Base-by-base conservation (phyloP, 2,329 filamentous ascomycete species). In the Ophiostoma ulmi region DNA sequence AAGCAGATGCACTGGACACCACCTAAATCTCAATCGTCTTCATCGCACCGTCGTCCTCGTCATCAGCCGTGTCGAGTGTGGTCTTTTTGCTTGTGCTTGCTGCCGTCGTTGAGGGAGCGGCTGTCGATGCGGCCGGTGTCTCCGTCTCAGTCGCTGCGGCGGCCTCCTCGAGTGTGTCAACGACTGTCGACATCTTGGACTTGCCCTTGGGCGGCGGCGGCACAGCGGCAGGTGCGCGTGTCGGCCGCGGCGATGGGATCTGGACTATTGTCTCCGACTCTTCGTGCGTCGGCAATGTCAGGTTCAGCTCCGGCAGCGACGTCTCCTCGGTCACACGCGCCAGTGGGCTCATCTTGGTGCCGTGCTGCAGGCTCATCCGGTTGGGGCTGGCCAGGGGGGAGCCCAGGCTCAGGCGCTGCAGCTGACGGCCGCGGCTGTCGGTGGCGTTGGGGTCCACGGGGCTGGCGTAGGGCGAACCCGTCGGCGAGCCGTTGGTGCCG, bases 301-400 rank as follows among this genome's bases (percentile, higher is more conserved):
- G 69, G 67, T 75, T 71, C 35, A 75, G 72, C 67, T 82, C 80
- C 3, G 81, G 80, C 65, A 81, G 78, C 36, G 79, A 75, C 11
- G 79, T 76, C 78, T 94, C 92, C 79, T 94, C 92, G 0, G 90
- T 87, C 17, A 94, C 91, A 73, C 90, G 85, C 68, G 90, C 90
- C 71, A 94, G 81, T 20, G 91, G 91, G 75, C 89, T 92, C 17
- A 89, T 85, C 76, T 93, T 89, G 74, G 87, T 86, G 73, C 87
- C 86, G 73, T 86, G 88, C 14, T 26, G 44, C 67, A 38, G 35
- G 68, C 86, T 85, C 1, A 90, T 86, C 72, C 87, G 83, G 77
- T 88, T 91, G 26, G 90, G 88, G 75, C 88, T 91, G 11, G 83
- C 82, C 73, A 86, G 83, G 2, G 88, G 88, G 36, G 88, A 89